Percentiles rank a stretch among this genome's conserved stretches.
Conservation (phyloP, 371 early-diverging fungal species). For the Mucor ambiguus region DNA sequence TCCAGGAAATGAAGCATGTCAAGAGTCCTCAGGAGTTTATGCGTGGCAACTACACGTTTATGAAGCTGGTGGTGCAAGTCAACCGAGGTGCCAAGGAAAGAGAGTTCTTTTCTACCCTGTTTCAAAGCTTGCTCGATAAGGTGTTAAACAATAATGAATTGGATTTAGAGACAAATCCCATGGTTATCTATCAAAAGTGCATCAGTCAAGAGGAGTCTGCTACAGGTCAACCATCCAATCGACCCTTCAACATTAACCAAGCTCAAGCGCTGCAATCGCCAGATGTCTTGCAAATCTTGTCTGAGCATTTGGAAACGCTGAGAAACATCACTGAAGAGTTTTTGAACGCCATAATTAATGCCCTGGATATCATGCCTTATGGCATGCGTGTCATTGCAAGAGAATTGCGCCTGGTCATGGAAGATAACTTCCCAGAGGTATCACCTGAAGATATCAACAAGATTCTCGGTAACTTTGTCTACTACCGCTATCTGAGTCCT, state of each 20-base stretch:
- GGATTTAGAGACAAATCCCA: constrained; percentile 92
- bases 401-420: constrained; percentile 80
- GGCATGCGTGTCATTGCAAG: constrained; percentile 96
- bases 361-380: constrained; percentile 88
- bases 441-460: constrained; percentile 78
- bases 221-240: constrained; percentile 81
- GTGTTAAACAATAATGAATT: constrained; percentile 76
- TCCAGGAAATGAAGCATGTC: constrained; percentile 86
- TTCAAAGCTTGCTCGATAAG: constrained; percentile 77
- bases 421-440: constrained; percentile 82
- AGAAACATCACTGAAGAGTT: constrained; percentile 81
- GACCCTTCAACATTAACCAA: constrained; percentile 79
- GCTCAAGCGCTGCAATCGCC: constrained; percentile 85
- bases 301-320: constrained; percentile 74
- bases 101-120: constrained; percentile 83
- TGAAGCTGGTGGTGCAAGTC: constrained; percentile 93
- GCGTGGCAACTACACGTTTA: constrained; percentile 93
- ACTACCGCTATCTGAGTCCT: constrained; percentile 96
- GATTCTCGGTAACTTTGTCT: constrained; percentile 92
- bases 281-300: constrained; percentile 79
- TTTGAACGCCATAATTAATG: constrained; percentile 76
- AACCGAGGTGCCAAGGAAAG: constrained; percentile 96
- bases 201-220: constrained; percentile 90
- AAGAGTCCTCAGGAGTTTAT: constrained; percentile 86
- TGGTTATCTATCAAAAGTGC: constrained; percentile 85